Percentiles rank a stretch among this genome's conserved stretches.
These are phyloP conservation scores for Cichorium intybus DNA, from an alignment of 140 eudicot species.

Conservation along the genomic window DNA sequence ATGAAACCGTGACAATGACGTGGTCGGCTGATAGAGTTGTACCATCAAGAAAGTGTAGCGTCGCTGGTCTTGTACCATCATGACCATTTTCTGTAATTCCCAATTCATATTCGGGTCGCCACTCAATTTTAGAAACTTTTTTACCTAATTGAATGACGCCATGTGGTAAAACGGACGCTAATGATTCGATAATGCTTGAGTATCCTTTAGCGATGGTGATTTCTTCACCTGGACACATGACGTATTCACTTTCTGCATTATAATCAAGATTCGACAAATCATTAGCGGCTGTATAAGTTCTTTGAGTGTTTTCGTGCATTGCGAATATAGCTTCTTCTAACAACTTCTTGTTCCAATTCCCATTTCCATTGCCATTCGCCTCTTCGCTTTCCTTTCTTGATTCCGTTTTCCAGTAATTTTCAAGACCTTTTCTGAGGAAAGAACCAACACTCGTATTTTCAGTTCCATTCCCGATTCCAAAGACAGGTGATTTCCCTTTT, in stretches of 20 bases:
- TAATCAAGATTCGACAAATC: conserved; percentile 66
- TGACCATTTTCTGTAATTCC: conserved; percentile 29
- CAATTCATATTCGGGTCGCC: conserved; percentile 36
- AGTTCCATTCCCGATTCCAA: conserved; percentile 19
- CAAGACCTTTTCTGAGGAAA: conserved; percentile 63
- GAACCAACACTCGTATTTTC: conserved; percentile 57
- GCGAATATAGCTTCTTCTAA: conserved; percentile 74
- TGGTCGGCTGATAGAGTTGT: conserved; percentile 71
- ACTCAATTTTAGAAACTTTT: conserved; percentile 65
- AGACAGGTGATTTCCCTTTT: conserved; percentile 22
- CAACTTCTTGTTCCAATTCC: conserved; percentile 50
- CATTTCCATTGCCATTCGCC: conserved; percentile 15
- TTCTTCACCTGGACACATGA: conserved; percentile 86
- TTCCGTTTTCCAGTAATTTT: conserved; percentile 55
- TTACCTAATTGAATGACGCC: conserved; percentile 68
- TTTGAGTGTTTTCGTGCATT: conserved; percentile 70
- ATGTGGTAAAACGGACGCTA: conserved; percentile 71
- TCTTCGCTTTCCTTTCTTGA: conserved; percentile 34
- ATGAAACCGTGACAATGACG: conserved; percentile 81
- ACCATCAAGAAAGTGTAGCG: conserved; percentile 77
- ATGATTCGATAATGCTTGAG: conserved; percentile 55
- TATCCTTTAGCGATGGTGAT: conserved; percentile 86
- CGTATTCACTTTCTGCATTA: conserved; percentile 74
- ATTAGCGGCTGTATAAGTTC: conserved; percentile 72
- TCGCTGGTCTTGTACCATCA: conserved; percentile 52